Evolutionary conservation across 345 rosid species (phyloP).

Genomic region (Xanthoceras sorbifolium): DNA sequence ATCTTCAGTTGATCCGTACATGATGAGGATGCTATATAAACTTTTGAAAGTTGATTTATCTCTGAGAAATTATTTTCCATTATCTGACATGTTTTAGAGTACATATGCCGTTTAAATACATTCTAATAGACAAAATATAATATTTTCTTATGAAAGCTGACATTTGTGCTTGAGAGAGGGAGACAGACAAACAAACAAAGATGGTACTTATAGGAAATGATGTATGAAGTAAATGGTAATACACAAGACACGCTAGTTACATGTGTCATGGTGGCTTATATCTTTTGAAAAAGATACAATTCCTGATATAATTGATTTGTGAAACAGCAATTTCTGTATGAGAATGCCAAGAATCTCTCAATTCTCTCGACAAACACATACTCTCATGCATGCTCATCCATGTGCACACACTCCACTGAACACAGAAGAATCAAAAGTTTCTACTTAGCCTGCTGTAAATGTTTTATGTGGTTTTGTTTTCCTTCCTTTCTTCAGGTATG

Average conservation of each 20-base stretch:
- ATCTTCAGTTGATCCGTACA: neutral
- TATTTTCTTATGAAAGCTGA: neutral
- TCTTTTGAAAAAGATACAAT: neutral
- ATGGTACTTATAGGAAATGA: neutral
- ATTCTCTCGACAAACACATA: neutral
- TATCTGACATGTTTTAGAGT: neutral
- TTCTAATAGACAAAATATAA: neutral
- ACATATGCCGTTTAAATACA: neutral
- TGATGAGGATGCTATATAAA: neutral
- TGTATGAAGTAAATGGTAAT: neutral
- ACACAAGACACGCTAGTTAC: neutral
- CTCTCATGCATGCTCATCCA: neutral
- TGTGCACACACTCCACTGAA: neutral
- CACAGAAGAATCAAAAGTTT: neutral
- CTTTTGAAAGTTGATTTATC: neutral
- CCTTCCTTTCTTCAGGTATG: slow-evolving; percentile 62
- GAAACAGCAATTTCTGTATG: neutral
- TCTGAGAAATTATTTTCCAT: neutral
- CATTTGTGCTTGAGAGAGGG: neutral
- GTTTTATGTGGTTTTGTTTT: slow-evolving; percentile 3
- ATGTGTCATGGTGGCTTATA: neutral
- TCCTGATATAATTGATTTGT: neutral
- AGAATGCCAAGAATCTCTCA: neutral
- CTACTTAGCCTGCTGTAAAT: neutral
- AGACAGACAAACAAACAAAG: neutral